These are phyloP conservation scores for Batkoa obscura DNA, from an alignment of 371 early-diverging fungal species.

Conservation along the genomic window DNA sequence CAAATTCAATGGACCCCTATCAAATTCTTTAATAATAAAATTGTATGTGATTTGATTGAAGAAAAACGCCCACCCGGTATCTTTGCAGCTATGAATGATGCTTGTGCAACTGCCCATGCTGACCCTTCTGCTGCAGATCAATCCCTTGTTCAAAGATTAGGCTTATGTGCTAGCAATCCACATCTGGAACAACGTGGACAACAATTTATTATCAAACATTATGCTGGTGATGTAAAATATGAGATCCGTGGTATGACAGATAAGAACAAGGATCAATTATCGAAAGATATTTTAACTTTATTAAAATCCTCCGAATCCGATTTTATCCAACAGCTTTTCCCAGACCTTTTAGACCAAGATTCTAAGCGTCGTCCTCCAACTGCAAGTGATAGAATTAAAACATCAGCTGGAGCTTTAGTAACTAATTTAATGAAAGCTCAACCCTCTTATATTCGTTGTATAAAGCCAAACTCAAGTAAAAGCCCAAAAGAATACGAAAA, in stretches of 20 bases:
- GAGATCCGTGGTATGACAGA: conserved; percentile 91
- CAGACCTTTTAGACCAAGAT: conserved; percentile 68
- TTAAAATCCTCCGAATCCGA: conserved; percentile 45
- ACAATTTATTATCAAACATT: conserved; percentile 81
- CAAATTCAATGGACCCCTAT: conserved; percentile 99
- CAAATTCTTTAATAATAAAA: conserved; percentile 96
- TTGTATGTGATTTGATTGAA: conserved; percentile 95
- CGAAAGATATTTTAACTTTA: conserved; percentile 71
- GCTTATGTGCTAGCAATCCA: conserved; percentile 40
- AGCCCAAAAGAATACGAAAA: conserved; percentile 75
- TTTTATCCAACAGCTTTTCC: conserved; percentile 55
- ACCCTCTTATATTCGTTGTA: conserved; percentile 97
- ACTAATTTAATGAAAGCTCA: conserved; percentile 83
- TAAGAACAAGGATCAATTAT: conserved; percentile 93
- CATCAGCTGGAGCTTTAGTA: conserved; percentile 44
- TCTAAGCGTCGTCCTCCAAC: conserved; percentile 78
- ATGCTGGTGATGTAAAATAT: conserved; percentile 91
- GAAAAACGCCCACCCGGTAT: conserved; percentile 85
- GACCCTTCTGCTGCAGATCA: conserved; percentile 77
- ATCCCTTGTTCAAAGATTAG: conserved; percentile 60
- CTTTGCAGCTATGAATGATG: conserved; percentile 88
- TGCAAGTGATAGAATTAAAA: conserved; percentile 67
- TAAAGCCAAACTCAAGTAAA: conserved; percentile 94
- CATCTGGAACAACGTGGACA: conserved; percentile 63
- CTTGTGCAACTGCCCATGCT: conserved; percentile 79